These are phyloP conservation scores for Nitzschia palea DNA, from an alignment of 108 stramenopile genomes.

Conservation along the genomic window DNA sequence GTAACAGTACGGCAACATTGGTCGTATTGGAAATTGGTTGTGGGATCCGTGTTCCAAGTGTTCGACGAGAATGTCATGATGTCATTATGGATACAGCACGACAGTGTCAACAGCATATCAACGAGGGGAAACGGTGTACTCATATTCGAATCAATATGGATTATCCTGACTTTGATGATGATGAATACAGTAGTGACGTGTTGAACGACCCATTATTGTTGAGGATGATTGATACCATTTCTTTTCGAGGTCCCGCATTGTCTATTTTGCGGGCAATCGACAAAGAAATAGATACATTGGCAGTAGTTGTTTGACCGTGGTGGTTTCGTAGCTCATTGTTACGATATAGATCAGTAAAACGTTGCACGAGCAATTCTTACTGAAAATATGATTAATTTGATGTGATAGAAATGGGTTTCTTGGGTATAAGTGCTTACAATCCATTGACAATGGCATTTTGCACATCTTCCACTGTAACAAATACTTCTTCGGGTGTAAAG, in stretches of 20 bases:
- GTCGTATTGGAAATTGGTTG: slow-evolving; percentile 64
- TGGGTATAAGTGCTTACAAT: slow-evolving; percentile 39
- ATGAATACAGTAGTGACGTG: neutral
- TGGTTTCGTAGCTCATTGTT: neutral
- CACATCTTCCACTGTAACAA: slow-evolving; percentile 86
- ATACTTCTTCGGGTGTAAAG: slow-evolving; percentile 72
- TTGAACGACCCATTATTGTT: neutral
- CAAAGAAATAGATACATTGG: no score
- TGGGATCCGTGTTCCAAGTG: slow-evolving; percentile 53
- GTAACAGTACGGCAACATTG: slow-evolving; percentile 13
- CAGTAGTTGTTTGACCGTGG: no score
- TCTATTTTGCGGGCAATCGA: neutral
- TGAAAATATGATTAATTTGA: neutral
- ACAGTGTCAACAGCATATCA: neutral
- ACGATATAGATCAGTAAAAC: neutral
- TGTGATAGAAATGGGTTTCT: neutral
- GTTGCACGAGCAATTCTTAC: neutral
- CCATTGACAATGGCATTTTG: slow-evolving; percentile 89
- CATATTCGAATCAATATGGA: slow-evolving; percentile 2
- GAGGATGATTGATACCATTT: neutral
- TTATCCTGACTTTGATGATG: neutral
- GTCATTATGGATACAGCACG: slow-evolving; percentile 28
- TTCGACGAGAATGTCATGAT: slow-evolving; percentile 52
- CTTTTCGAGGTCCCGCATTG: neutral
- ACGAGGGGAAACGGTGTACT: neutral